Evolutionary conservation across 139 green algal genomes (phyloP), one percentile per base, ranked within the genome.

Genomic region (Picochlorum sp.): DNA sequence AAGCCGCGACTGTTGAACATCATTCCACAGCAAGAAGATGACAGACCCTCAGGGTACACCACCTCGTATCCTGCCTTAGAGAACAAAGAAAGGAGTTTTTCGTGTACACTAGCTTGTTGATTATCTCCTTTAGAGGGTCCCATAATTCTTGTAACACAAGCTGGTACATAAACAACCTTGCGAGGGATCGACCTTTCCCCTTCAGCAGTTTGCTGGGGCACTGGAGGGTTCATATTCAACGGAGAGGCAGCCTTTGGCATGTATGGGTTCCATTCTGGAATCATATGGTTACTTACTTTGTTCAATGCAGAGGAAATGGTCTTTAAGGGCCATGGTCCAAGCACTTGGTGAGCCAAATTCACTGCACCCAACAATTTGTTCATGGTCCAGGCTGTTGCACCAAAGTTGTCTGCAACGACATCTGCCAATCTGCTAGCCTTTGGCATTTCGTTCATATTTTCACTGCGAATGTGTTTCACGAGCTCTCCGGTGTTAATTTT

Each of bases 141-240:
- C 90, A 96, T 96, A 80, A 94, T 96, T 63, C 90, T 78, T 5
- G 90, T 96, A 29, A 96, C 88, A 64, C 90, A 97, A 25, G 77
- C 67, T 18, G 89, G 89, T 33, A 91, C 53, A 76, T 97, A 97
- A 35, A 97, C 89, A 47, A 96, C 90, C 68, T 78, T 69, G 40
- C 75, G 63, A 7, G 62, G 57, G 45, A 73, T 60, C 35, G 64
- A 53, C 4, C 65, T 67, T 58, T 63, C 62, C 14, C 18, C 32
- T 25, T 35, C 28, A 51, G 33, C 55, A 14, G 40, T 13, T 26
- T 39, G 26, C 10, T 29, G 12, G 12, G 55, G 55, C 6, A 13
- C 32, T 36, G 63, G 33, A 2, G 74, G 74, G 44, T 60, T 67
- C 50, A 82, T 59, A 63, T 81, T 59, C 33, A 82, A 54, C 39